These are phyloP conservation scores for Letharia lupina DNA, from an alignment of 495 filamentous ascomycete species.

Conservation along the genomic window DNA sequence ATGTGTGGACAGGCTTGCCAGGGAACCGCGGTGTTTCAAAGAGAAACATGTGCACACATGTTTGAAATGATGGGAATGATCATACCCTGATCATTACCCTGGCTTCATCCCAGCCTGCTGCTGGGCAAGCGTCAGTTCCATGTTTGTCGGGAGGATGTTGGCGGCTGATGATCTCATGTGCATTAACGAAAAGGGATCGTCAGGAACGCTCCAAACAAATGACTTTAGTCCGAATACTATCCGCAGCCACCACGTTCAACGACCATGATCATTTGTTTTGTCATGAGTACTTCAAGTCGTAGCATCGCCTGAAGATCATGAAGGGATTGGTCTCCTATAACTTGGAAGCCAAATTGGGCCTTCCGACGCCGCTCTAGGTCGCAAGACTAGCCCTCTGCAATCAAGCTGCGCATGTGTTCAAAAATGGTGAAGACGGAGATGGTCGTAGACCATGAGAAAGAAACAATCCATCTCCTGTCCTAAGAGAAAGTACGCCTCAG, in stretches of 20 bases:
- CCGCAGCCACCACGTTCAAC: not conserved
- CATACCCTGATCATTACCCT: not conserved
- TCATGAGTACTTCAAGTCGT: not conserved
- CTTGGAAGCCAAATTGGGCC: not conserved
- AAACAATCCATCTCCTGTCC: not conserved
- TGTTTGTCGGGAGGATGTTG: not conserved
- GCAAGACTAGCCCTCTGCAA: not conserved
- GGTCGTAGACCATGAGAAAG: not conserved
- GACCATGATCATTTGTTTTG: not conserved
- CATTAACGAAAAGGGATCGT: constrained; percentile 2
- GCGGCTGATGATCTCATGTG: not conserved
- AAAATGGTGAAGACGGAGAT: not conserved
- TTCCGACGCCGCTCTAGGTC: not conserved
- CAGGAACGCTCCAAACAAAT: not conserved
- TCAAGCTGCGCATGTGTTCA: not conserved
- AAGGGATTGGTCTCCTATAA: not conserved
- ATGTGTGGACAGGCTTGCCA: not conserved
- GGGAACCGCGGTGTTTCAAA: not conserved
- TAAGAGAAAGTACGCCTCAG: not conserved
- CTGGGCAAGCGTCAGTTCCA: not conserved
- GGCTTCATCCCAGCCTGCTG: not conserved
- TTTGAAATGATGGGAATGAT: no score
- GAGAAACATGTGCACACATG: not conserved
- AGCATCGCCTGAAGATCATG: not conserved
- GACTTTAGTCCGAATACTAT: not conserved